Percentiles rank a stretch among this genome's conserved stretches.
phyloP scores from a whole-genome alignment of 225 moss, liverwort and hornwort species.

The Pseudisothecium myosuroides region DNA sequence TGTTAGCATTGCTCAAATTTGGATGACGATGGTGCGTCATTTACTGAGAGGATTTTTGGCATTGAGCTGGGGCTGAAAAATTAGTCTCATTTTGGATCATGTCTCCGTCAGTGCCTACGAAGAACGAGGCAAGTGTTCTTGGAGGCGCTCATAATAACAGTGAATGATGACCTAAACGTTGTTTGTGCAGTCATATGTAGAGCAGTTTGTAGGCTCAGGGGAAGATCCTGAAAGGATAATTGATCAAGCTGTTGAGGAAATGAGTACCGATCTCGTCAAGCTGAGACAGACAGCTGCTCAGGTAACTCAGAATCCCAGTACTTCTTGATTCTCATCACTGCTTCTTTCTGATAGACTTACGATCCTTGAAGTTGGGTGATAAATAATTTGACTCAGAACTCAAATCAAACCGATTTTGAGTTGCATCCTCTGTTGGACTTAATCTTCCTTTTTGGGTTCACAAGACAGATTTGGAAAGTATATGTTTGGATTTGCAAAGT shows the following conservation, averaged over 20 bases:
- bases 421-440: too few relatives aligned
- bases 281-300: slow-evolving; percentile 44
- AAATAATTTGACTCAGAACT: background rate
- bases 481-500: background rate
- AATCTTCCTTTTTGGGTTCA: background rate
- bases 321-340: background rate
- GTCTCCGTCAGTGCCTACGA: background rate
- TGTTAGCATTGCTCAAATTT: background rate
- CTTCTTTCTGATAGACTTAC: background rate
- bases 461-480: background rate
- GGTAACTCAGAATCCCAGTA: background rate
- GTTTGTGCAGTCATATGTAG: slow-evolving; percentile 33
- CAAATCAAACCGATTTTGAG: background rate
- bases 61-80: background rate
- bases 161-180: background rate
- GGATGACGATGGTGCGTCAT: background rate
- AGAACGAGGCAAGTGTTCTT: background rate
- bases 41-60: background rate
- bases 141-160: background rate
- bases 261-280: slow-evolving; percentile 41
- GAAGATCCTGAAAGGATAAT: slow-evolving; percentile 53
- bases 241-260: slow-evolving; percentile 41
- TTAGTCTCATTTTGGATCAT: background rate
- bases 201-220: slow-evolving; percentile 27
- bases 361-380: background rate